Percentiles rank a stretch among this genome's conserved stretches.
Evolutionary conservation across 495 filamentous ascomycete species (phyloP).

Genomic region (Aspergillus affinis): DNA sequence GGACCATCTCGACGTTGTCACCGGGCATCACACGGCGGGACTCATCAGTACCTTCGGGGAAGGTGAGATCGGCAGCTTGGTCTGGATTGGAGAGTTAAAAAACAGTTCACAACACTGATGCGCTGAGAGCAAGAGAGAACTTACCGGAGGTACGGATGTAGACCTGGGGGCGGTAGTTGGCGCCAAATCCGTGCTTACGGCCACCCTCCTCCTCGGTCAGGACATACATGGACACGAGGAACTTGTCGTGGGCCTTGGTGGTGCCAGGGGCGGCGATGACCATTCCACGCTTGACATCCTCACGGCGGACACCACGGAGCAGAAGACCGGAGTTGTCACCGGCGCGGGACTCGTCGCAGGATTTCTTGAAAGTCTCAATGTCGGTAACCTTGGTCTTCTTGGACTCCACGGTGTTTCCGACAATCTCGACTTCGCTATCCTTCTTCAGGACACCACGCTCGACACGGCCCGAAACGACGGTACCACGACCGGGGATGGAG

Average conservation of each 20-base stretch:
- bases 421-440: slow-evolving; percentile 88
- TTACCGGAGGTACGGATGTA: slow-evolving; percentile 86
- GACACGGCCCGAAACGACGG: slow-evolving; percentile 93
- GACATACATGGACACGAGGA: slow-evolving; percentile 94
- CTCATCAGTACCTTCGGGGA: slow-evolving; percentile 77
- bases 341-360: slow-evolving; percentile 86
- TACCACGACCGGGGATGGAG: slow-evolving; percentile 96
- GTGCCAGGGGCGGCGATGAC: slow-evolving; percentile 76
- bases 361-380: slow-evolving; percentile 99
- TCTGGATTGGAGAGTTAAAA: slow-evolving; percentile 42
- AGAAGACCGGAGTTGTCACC: slow-evolving; percentile 99
- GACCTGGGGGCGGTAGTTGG: slow-evolving; percentile 95
- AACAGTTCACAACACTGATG: background rate
- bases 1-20: slow-evolving; percentile 97
- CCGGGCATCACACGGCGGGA: slow-evolving; percentile 89
- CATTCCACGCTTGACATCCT: slow-evolving; percentile 94
- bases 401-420: slow-evolving; percentile 70
- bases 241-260: slow-evolving; percentile 79
- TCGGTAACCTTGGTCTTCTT: slow-evolving; percentile 99
- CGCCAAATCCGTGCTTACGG: slow-evolving; percentile 86
- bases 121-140: slow-evolving; percentile 18
- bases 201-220: slow-evolving; percentile 97
- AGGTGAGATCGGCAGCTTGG: slow-evolving; percentile 76
- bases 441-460: slow-evolving; percentile 92
- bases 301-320: slow-evolving; percentile 89